These are phyloP conservation scores for Melampsora allii-populina DNA, from an alignment of 1,284 basidiomycete genomes.

Conservation along the genomic window DNA sequence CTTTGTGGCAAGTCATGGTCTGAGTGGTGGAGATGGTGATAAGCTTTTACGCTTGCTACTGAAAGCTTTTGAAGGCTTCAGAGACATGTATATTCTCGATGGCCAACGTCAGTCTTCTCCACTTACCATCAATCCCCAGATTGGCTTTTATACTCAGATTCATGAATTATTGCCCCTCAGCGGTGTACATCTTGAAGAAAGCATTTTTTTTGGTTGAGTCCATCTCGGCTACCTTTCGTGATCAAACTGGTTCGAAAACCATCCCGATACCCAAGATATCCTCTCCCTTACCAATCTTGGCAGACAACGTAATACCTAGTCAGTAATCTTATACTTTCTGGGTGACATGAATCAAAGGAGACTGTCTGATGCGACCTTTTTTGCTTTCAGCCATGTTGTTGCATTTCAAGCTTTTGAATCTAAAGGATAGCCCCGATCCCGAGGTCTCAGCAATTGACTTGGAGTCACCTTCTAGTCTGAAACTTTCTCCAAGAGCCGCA, in stretches of 20 bases:
- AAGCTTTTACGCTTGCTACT: constrained; percentile 17
- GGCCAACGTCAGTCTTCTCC: not conserved
- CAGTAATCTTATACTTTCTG: not conserved
- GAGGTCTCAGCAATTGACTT: constrained; percentile 1
- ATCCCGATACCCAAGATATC: constrained; percentile 22
- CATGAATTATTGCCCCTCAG: constrained; percentile 3
- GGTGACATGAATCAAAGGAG: not conserved
- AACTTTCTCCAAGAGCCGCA: constrained; percentile 22
- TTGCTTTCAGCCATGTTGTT: constrained; percentile 12
- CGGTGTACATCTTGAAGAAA: constrained; percentile 26
- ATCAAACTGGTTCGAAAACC: not conserved
- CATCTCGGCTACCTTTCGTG: constrained; percentile 7
- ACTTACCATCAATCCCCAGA: not conserved
- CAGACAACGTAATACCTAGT: constrained; percentile 31
- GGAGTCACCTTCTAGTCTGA: not conserved
- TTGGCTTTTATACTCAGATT: not conserved
- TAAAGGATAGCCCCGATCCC: constrained; percentile 3
- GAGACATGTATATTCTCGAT: constrained; percentile 37
- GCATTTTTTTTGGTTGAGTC: constrained; percentile 23
- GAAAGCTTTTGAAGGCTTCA: constrained; percentile 22
- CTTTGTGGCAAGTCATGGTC: constrained; percentile 19
- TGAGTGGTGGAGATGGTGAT: constrained; percentile 21
- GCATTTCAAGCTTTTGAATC: constrained; percentile 17
- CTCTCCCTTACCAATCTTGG: constrained; percentile 26
- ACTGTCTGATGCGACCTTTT: not conserved